A percentile compares a stretch with the other conserved stretches of the same genome.
Evolutionary conservation across 2,329 filamentous ascomycete species (phyloP).

Genomic region (Penicillium sp.): DNA sequence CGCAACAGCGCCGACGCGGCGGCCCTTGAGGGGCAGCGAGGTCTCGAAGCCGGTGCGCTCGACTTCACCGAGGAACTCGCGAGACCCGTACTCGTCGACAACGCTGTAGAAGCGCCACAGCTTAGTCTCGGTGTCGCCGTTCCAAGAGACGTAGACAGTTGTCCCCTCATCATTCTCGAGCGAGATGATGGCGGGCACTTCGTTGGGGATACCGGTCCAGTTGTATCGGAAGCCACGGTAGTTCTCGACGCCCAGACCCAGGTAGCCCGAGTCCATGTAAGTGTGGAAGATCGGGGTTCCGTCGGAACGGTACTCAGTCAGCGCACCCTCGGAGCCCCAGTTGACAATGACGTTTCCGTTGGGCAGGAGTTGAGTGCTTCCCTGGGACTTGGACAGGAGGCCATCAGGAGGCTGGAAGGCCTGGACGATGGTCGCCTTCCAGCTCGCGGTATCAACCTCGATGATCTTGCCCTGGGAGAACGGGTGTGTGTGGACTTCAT

Average conservation of each 20-base stretch:
- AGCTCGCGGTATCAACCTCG: slow-evolving; percentile 47
- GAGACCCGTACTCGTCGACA: slow-evolving; percentile 14
- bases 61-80: slow-evolving; percentile 15
- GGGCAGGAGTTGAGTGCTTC: slow-evolving; percentile 34
- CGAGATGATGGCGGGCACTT: slow-evolving; percentile 40
- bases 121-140: slow-evolving; percentile 53
- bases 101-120: slow-evolving; percentile 41
- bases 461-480: slow-evolving; percentile 54
- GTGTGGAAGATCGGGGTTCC: slow-evolving; percentile 40
- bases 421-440: slow-evolving; percentile 13
- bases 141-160: slow-evolving; percentile 58
- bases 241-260: slow-evolving; percentile 34
- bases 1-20: slow-evolving; percentile 42
- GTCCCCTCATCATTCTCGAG: slow-evolving; percentile 33
- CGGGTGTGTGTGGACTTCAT: slow-evolving; percentile 44
- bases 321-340: slow-evolving; percentile 33
- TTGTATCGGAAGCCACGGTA: slow-evolving; percentile 45
- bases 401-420: slow-evolving; percentile 26
- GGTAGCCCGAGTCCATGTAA: slow-evolving; percentile 33
- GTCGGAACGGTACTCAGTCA: slow-evolving; percentile 31
- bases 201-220: slow-evolving; percentile 41
- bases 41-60: slow-evolving; percentile 34
- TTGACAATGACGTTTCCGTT: slow-evolving; percentile 34
- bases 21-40: slow-evolving; percentile 26
- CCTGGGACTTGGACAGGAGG: slow-evolving; percentile 28